phyloP scores from a whole-genome alignment of 2,329 filamentous ascomycete genomes.

The Fusarium buxicola region DNA sequence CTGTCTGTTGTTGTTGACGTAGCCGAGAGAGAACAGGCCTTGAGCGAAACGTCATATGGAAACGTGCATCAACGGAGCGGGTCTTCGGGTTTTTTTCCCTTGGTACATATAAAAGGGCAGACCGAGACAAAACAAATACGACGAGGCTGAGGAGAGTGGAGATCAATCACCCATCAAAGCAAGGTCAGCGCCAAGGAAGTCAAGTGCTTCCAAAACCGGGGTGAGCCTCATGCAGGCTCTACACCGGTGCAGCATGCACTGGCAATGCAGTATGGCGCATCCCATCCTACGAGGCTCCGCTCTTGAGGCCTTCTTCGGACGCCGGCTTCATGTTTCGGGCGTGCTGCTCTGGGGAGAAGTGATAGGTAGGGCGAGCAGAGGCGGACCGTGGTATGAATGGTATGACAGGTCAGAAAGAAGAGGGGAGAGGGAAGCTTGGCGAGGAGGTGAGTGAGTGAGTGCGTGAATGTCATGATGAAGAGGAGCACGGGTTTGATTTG shows the following conservation, averaged over 20 bases:
- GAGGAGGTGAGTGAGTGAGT: background rate
- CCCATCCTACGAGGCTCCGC: conserved; percentile 23
- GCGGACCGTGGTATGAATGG: too few species aligned
- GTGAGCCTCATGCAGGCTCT: conserved; percentile 35
- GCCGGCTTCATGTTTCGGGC: conserved; percentile 14
- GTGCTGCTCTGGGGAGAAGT: conserved; percentile 4
- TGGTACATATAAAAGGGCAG: background rate
- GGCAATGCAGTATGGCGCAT: conserved; percentile 5
- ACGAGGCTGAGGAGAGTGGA: conserved; percentile 1
- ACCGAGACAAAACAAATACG: background rate
- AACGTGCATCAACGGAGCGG: background rate
- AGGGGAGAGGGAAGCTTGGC: background rate
- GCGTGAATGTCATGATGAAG: conserved; percentile 5
- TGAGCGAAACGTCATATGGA: background rate
- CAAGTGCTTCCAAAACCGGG: conserved; percentile 5
- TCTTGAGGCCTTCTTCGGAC: conserved; percentile 34
- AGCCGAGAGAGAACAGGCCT: too few species aligned
- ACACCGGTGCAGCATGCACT: conserved; percentile 28
- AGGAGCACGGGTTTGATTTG: background rate
- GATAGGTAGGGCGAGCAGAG: conserved; percentile 27
- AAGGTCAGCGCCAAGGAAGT: conserved; percentile 5
- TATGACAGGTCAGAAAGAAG: background rate
- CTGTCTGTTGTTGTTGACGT: background rate
- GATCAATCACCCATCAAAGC: background rate
- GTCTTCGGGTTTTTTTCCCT: too few species aligned